Base-by-base conservation (phyloP, 2,329 filamentous ascomycete genomes). In the Pseudocercospora pini-densiflorae region DNA sequence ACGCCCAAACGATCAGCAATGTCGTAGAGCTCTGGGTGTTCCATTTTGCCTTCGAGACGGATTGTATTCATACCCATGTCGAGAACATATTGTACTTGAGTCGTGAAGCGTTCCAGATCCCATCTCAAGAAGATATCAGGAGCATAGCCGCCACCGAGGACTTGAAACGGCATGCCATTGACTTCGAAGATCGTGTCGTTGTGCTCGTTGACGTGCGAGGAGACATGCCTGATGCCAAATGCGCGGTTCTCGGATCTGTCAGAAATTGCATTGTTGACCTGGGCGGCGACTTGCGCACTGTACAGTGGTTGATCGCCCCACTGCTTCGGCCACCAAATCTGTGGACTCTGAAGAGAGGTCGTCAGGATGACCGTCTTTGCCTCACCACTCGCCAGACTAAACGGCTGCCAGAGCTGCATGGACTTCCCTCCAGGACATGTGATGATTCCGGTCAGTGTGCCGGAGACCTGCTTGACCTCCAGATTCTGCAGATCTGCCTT, bases 61-160 rank as follows among this genome's bases (percentile, higher is more conserved):
- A 65, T 62, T 14, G 63, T 65, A 51, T 65, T 65, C 63, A 65
- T 58, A 16, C 63, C 63, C 59, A 65, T 65, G 31, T 65, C 63
- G 9, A 65, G 63, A 3, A 65, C 63, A n/a, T 65, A 65, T 33
- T 58, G 47, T 33, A 27, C 59, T 29, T 62, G 49, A n/a, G 47
- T 55, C n/a, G 33, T 59, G 63, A 65, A 65, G 12, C 36, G 59
- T 1, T 16, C 27, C 14, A 12, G 3, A 21, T 65, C 63, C 63
- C 63, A 65, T 40, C 63, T 59, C 9, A 65, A 59, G 40, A 65
- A 65, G 33, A 65, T 61, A 24, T 65, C 63, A 21, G 58, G 33
- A 29, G 63, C 31, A 21, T 65, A 65, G 49, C 63, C 63, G 27
- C 59, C 59, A 51, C 63, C 63, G 3, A 65, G 59, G 29, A 65